Base-by-base conservation (phyloP, 2,329 filamentous ascomycete genomes). In the Rasamsonia emersonii region DNA sequence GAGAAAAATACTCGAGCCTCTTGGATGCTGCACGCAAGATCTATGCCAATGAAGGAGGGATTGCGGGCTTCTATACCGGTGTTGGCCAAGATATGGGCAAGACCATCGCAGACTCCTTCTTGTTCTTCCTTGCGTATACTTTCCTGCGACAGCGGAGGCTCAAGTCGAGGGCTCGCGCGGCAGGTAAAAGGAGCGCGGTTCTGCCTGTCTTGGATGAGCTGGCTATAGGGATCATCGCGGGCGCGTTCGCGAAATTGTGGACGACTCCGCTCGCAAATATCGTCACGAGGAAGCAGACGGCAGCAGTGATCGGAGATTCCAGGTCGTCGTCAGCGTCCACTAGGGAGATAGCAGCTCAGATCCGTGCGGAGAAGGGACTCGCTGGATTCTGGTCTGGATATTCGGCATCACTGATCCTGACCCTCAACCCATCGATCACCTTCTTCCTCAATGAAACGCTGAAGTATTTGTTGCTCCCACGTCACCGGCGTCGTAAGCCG, bases 301-400 rank as follows among this genome's bases (percentile, higher is more conserved):
- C 77, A 1, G 69, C 70, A 3, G 49, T 64, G 8, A 51, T 61
- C 21, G 51, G 54, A 1, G 49, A 39, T 3, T 17, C 34, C 6
- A 28, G 33, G 1, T 21, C 36, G 16, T 35, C 40, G 11, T 59
- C 18, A 46, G 54, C 48, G 42, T 68, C 53, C 38, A 67, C 75
- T 3, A 46, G 56, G 17, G 68, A 79, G 30, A 83, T 85, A 18
- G 68, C 79, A 11, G 56, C 64, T 1, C 67, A 73, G 24, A 88
- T 93, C 38, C 61, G 65, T 24, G 49, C 63, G 2, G 80, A 89
- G 51, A 82, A 80, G 44, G 86, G 86, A 0, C 38, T 86, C 7
- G 52, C 65, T 26, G 86, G 85, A 2, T 80, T 94, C 47, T 94
- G 86, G 88, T 80, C 85, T 0, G 86, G 86, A 0, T 93, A 93